Base-by-base conservation (phyloP, 1,139 yeast species). In the Dujonia santamariae region DNA sequence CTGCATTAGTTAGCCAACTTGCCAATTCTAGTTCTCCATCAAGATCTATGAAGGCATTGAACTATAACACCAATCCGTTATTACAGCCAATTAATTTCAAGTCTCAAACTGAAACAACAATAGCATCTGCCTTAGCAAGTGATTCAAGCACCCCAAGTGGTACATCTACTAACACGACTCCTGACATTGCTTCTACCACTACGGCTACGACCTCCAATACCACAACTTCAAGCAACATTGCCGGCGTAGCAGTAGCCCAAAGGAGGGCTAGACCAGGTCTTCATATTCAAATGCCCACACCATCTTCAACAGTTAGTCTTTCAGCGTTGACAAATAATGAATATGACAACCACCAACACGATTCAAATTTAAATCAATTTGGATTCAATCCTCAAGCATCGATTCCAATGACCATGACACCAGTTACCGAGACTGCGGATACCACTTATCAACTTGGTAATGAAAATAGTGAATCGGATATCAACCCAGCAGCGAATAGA, bases 361-460 rank as follows among this genome's bases (percentile, higher is more conserved):
- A 47, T 14, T 38, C 39, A 18, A 29, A 72, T 40, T 69, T 78
- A 9, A 78, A 82, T 53, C 84, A 83, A 50, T 79, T 79, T 63
- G 84, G 88, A 31, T 68, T 79, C 44, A 71, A 76, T 50, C 72
- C 80, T 2, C 60, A 75, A 9, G 73, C 67, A 31, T 63, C 64
- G 31, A 51, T 70, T 16, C 77, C 83, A 11, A 61, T 81, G 47
- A 72, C 85, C 0, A 83, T 83, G 94, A 83, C 94, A 0, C 94
- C 92, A 1, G 78, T 83, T 2, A 71, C 85, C 1, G 94, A 83
- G 47, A 9, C 14, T 18, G n/a, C 7, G 11, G 2, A 20, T 5
- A 15, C 25, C 23, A 13, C 14, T 11, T 4, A 14, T 21, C 3
- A 19, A 12, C 38, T 38, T 26, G 29, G 15, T 22, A 33, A 35